Conservation (phyloP, 2,329 filamentous ascomycete genomes). For the Sporothrix curviconia region DNA sequence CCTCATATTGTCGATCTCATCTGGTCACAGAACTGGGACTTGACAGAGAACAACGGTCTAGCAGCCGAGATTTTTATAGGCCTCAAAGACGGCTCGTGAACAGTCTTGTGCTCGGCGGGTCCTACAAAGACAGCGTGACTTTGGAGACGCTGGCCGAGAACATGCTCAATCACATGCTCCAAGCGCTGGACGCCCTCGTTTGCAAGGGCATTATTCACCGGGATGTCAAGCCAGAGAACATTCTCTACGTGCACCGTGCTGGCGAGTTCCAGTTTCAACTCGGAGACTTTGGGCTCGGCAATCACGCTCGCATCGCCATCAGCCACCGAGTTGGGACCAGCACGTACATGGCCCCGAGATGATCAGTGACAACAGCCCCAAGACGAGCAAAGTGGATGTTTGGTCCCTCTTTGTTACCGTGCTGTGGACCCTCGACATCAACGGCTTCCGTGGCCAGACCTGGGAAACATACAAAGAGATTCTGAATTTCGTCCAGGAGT, state of each 20-base stretch:
- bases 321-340: not conserved
- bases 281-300: conserved; percentile 4
- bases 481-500: not conserved
- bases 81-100: not conserved
- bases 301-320: not conserved
- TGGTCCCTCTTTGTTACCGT: conserved; percentile 1
- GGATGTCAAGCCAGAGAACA: conserved; percentile 6
- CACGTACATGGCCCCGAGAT: not conserved
- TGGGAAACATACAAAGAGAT: not conserved
- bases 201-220: not conserved
- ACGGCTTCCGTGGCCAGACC: not conserved
- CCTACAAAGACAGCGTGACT: not conserved
- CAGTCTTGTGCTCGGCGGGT: not conserved
- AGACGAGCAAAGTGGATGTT: not conserved
- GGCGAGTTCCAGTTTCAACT: not conserved
- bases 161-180: conserved; percentile 5
- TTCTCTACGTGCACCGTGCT: not conserved
- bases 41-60: too few species aligned
- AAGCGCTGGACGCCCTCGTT: not conserved
- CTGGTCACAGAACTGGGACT: not conserved
- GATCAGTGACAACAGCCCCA: not conserved
- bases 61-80: not conserved
- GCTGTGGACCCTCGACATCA: not conserved
- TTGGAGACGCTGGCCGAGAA: too few species aligned
- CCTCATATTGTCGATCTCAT: not conserved